These are phyloP conservation scores for Malassezia nana DNA, from an alignment of 1,284 basidiomycete species.

Conservation along the genomic window DNA sequence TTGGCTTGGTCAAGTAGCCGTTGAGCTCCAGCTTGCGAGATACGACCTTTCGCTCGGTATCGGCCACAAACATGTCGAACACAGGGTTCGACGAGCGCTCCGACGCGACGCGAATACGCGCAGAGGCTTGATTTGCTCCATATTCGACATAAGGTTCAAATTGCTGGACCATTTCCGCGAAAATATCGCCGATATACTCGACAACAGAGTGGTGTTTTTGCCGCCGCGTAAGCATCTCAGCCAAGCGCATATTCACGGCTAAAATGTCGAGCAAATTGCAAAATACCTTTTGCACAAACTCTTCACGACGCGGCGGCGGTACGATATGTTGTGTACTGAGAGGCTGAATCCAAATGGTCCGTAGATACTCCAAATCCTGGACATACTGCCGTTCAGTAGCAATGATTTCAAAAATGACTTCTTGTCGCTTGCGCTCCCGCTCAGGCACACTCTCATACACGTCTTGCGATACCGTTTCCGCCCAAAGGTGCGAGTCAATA, in stretches of 20 bases:
- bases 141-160: slow-evolving; percentile 88
- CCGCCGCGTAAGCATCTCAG: slow-evolving; percentile 85
- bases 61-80: slow-evolving; percentile 80
- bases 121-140: slow-evolving; percentile 91
- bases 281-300: slow-evolving; percentile 89
- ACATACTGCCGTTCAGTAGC: slow-evolving; percentile 98
- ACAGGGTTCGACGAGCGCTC: slow-evolving; percentile 84
- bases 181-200: slow-evolving; percentile 80
- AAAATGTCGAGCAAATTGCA: slow-evolving; percentile 97
- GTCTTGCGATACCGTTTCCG: slow-evolving; percentile 88
- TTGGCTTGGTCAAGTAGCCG: slow-evolving; percentile 92
- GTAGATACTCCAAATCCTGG: slow-evolving; percentile 90
- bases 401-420: slow-evolving; percentile 97
- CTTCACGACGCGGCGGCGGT: slow-evolving; percentile 63
- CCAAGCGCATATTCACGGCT: slow-evolving; percentile 73
- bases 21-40: slow-evolving; percentile 94
- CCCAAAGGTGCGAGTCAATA: slow-evolving; percentile 73
- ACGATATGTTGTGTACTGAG: slow-evolving; percentile 66
- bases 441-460: slow-evolving; percentile 85
- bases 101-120: slow-evolving; percentile 98
- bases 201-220: slow-evolving; percentile 91
- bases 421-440: slow-evolving; percentile 87
- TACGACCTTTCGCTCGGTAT: slow-evolving; percentile 82
- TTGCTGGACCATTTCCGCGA: slow-evolving; percentile 74
- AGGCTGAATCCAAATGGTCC: slow-evolving; percentile 82